A percentile compares a stretch with the other conserved stretches of the same genome.
These are phyloP conservation scores for Malassezia globosa DNA, from an alignment of 1,284 basidiomycete species.

Conservation along the genomic window DNA sequence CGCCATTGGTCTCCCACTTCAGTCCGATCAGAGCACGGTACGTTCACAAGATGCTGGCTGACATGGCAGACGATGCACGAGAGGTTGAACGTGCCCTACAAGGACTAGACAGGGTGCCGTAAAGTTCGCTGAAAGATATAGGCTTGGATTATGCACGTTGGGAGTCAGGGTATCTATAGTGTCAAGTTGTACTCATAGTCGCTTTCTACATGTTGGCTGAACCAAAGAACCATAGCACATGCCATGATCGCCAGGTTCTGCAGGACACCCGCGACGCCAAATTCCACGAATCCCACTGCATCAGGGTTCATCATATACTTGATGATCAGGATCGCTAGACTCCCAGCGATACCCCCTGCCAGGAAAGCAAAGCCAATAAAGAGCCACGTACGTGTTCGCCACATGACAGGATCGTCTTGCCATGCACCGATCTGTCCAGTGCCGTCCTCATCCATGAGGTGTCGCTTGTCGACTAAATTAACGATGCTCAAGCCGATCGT, in stretches of 20 bases:
- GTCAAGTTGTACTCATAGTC: constrained; percentile 83
- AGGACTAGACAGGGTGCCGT: not conserved
- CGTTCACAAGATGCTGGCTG: no score
- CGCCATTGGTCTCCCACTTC: no score
- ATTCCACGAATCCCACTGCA: constrained; percentile 67
- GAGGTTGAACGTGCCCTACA: constrained; percentile 15
- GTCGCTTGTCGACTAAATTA: constrained; percentile 87
- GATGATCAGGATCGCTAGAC: constrained; percentile 74
- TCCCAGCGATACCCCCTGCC: constrained; percentile 89
- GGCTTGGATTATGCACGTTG: not conserved
- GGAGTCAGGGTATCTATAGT: constrained; percentile 50
- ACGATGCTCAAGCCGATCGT: constrained; percentile 84
- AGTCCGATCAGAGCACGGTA: no score
- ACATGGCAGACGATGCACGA: constrained; percentile 10
- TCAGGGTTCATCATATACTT: constrained; percentile 76
- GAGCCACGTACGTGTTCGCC: constrained; percentile 75
- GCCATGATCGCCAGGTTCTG: constrained; percentile 87
- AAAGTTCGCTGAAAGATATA: not conserved
- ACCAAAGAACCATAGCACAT: constrained; percentile 72
- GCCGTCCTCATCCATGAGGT: constrained; percentile 57
- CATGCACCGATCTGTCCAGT: constrained; percentile 21
- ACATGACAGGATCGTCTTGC: constrained; percentile 57
- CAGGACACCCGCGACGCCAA: constrained; percentile 84
- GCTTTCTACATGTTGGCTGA: constrained; percentile 64
- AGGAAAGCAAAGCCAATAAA: constrained; percentile 93